phyloP scores from a whole-genome alignment of 148 eudicot genomes.

The Vaccinium corymbosum region DNA sequence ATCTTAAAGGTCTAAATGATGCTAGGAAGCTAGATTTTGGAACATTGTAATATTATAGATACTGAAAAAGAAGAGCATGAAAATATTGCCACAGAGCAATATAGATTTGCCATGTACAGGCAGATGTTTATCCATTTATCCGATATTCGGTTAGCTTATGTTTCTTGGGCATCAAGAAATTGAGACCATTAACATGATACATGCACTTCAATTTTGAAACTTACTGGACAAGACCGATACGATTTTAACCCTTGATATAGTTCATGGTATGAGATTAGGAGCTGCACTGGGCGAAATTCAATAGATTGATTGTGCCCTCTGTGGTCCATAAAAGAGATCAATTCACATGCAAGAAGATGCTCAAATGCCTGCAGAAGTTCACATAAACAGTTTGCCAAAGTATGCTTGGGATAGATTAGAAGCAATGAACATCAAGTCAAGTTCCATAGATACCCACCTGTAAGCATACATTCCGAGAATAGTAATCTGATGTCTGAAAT shows the following conservation, averaged over 20 bases:
- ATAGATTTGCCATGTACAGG: not conserved
- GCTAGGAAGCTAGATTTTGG: not conserved
- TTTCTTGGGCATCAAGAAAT: not conserved
- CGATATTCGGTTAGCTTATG: not conserved
- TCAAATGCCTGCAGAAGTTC: conserved; percentile 68
- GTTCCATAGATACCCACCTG: conserved; percentile 45
- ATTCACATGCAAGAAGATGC: conserved; percentile 69
- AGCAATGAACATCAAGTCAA: not conserved
- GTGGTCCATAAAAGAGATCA: conserved; percentile 59
- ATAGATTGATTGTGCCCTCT: conserved; percentile 69
- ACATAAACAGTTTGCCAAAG: conserved; percentile 12
- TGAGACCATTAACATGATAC: not conserved
- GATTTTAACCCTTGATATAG: conserved; percentile 69
- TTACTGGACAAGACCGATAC: conserved; percentile 67
- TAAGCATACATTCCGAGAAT: conserved; percentile 65
- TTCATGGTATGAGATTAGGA: conserved; percentile 60
- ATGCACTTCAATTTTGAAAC: conserved; percentile 16
- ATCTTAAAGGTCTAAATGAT: not conserved
- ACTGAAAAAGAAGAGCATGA: not conserved
- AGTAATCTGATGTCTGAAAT: conserved; percentile 72
- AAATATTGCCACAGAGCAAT: not conserved
- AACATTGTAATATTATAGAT: not conserved
- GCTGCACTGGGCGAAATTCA: conserved; percentile 83
- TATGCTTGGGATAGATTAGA: not conserved
- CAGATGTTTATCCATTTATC: not conserved